phyloP scores from a whole-genome alignment of 208 protist genomes.

The Trypanosoma mega region DNA sequence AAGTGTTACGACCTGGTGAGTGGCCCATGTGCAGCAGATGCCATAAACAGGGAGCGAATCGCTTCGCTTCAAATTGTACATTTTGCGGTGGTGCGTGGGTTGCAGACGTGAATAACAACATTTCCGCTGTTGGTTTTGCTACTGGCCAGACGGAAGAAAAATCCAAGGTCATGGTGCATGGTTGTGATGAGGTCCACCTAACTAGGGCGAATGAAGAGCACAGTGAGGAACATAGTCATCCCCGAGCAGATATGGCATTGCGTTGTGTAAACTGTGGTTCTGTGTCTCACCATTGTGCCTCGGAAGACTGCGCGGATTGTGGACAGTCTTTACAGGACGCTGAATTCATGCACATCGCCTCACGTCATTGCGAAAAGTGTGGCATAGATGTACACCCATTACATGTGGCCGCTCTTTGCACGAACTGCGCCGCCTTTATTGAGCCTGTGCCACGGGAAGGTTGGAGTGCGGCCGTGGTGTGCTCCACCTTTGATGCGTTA shows the following conservation, averaged over 20 bases:
- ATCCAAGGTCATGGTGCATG: no score
- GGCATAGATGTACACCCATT: constrained; percentile 4
- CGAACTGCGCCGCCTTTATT: constrained; percentile 20
- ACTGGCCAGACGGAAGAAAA: neutral
- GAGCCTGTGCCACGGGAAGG: constrained; percentile 26
- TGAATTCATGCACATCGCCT: constrained; percentile 13
- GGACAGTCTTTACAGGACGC: constrained; percentile 2
- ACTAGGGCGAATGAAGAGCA: neutral
- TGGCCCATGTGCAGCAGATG: constrained; percentile 38
- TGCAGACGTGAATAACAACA: neutral
- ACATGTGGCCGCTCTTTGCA: constrained; percentile 23
- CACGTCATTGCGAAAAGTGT: constrained; percentile 25
- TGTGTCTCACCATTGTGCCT: constrained; percentile 1
- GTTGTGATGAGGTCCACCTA: no score
- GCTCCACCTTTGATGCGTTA: constrained; percentile 15
- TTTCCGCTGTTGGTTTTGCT: no score
- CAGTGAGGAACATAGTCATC: neutral
- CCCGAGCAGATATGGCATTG: neutral
- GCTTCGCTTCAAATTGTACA: constrained; percentile 35
- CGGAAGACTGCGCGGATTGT: constrained; percentile 7
- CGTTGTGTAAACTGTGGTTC: constrained; percentile 16
- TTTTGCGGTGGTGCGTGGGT: constrained; percentile 17
- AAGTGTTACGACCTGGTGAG: constrained; percentile 21
- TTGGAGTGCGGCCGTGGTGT: constrained; percentile 25
- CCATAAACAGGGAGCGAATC: constrained; percentile 30